These are phyloP conservation scores for Aspergillus hiratsukae DNA, from an alignment of 2,329 filamentous ascomycete genomes.

Conservation along the genomic window DNA sequence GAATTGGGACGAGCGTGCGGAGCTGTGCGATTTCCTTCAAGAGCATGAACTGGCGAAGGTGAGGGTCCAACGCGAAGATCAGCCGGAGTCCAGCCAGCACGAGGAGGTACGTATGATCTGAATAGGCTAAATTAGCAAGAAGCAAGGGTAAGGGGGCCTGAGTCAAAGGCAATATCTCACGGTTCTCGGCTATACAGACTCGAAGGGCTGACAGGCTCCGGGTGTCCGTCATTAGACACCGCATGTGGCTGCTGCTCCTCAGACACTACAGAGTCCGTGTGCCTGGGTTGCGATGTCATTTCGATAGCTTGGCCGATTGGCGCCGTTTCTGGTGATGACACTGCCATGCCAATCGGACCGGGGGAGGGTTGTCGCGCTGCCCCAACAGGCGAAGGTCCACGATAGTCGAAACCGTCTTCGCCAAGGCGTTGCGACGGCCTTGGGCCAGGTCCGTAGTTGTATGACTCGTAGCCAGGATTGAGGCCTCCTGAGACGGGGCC, in stretches of 20 bases:
- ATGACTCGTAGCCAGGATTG: slow-evolving; percentile 28
- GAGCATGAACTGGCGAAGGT: slow-evolving; percentile 17
- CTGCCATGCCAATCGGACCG: slow-evolving; percentile 30
- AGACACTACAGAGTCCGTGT: slow-evolving; percentile 21
- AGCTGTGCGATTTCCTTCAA: slow-evolving; percentile 18
- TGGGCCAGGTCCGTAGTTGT: slow-evolving; percentile 25
- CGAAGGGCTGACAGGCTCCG: slow-evolving; percentile 52
- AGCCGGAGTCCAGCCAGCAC: slow-evolving; percentile 34
- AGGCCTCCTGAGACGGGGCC: slow-evolving; percentile 41
- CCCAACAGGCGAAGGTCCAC: slow-evolving; percentile 16
- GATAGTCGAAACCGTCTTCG: slow-evolving; percentile 24
- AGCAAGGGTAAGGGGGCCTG: not conserved
- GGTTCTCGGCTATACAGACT: slow-evolving; percentile 70
- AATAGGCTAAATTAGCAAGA: slow-evolving; percentile 12
- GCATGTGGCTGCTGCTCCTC: slow-evolving; percentile 20
- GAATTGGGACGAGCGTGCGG: slow-evolving; percentile 35
- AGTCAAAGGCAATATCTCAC: slow-evolving; percentile 50
- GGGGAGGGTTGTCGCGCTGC: slow-evolving; percentile 28
- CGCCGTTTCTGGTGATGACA: slow-evolving; percentile 30
- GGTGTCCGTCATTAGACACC: slow-evolving; percentile 22
- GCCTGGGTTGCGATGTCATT: slow-evolving; percentile 69
- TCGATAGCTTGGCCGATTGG: slow-evolving; percentile 66
- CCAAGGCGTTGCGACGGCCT: slow-evolving; percentile 21
- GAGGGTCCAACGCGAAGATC: slow-evolving; percentile 10
- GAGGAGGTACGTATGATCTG: slow-evolving; percentile 44